Base-by-base conservation (phyloP, 2,329 filamentous ascomycete species). In the Botryotinia globosa region DNA sequence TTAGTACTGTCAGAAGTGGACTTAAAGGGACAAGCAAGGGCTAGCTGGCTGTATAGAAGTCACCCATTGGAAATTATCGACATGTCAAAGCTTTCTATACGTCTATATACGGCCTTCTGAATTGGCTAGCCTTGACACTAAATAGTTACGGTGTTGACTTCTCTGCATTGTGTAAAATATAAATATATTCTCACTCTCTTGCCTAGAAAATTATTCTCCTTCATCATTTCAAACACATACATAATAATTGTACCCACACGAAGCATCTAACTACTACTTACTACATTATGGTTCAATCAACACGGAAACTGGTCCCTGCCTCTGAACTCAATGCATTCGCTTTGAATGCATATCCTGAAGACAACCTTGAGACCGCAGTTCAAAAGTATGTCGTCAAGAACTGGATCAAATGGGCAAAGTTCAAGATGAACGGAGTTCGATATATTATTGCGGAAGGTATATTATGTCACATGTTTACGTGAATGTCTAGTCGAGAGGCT, bases 51-150 rank as follows among this genome's bases (percentile, higher is more conserved):
- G 32, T 37, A 37, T n/a, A 37, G 2, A 37, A 37, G 32, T 5
- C 1, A n/a, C 0, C 4, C 3, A 18, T n/a, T 54, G 25, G 48
- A 39, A 22, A 22, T 18, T 39, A 20, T 61, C 12, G 6, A 61
- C 18, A 61, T 4, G 18, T 7, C 20, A 39, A n/a, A 63, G 16
- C 14, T 29, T 42, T 7, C n/a, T 22, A 3, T 29, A 20, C 37
- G 25, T 37, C 37, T 61, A 8, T 25, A 22, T n/a, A n/a, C 25
- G 25, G 34, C 25, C 14, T 25, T 16, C 22, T n/a, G 4, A 4
- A 25, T 1, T 16, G 12, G 12, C 22, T n/a, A 14, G 14, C 0
- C 12, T n/a, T 29, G 8, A 8, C 10, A 2, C 25, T 22, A 3
- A 12, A 29, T 7, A 29, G 7, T 10, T 29, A 18, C 8, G 37